phyloP scores from a whole-genome alignment of 2,329 filamentous ascomycete species.

The Stachybotrys echinatus region DNA sequence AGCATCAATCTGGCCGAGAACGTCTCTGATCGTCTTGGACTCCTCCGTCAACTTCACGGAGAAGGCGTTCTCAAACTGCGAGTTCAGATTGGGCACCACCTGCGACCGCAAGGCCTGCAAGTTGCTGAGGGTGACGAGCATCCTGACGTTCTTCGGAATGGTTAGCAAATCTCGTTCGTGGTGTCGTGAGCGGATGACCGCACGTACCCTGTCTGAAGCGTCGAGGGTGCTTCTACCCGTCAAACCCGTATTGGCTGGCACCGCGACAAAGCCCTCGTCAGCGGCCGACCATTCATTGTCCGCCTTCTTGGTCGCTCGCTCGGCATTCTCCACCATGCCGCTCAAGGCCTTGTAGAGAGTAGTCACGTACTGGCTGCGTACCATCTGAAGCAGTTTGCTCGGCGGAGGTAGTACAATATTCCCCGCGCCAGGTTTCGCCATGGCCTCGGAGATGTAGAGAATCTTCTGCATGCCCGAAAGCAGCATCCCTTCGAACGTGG shows the following conservation, averaged over 20 bases:
- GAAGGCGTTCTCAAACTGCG: slow-evolving; percentile 90
- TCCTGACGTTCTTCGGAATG: slow-evolving; percentile 68
- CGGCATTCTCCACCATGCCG: slow-evolving; percentile 95
- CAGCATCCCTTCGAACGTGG: slow-evolving; percentile 77
- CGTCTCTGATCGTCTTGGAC: slow-evolving; percentile 84
- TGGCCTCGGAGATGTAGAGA: slow-evolving; percentile 83
- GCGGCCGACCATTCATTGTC: slow-evolving; percentile 53
- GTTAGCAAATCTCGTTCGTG: slow-evolving; percentile 13
- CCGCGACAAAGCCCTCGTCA: slow-evolving; percentile 32
- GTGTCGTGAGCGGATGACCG: not conserved
- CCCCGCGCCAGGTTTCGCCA: slow-evolving; percentile 64
- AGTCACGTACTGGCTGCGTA: slow-evolving; percentile 85
- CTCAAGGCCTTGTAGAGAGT: slow-evolving; percentile 91
- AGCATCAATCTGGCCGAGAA: slow-evolving; percentile 83
- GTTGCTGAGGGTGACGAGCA: slow-evolving; percentile 91
- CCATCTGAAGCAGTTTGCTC: slow-evolving; percentile 82
- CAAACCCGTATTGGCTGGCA: slow-evolving; percentile 25
- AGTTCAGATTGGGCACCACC: slow-evolving; percentile 81
- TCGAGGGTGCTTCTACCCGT: slow-evolving; percentile 45
- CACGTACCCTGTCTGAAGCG: slow-evolving; percentile 50
- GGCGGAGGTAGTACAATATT: slow-evolving; percentile 83
- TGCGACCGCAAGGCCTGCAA: slow-evolving; percentile 76
- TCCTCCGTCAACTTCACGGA: slow-evolving; percentile 93
- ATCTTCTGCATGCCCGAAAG: slow-evolving; percentile 91
- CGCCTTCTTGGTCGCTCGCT: slow-evolving; percentile 62